Evolutionary conservation across 1,284 basidiomycete genomes (phyloP).

Genomic region (Gymnopus androsaceus): DNA sequence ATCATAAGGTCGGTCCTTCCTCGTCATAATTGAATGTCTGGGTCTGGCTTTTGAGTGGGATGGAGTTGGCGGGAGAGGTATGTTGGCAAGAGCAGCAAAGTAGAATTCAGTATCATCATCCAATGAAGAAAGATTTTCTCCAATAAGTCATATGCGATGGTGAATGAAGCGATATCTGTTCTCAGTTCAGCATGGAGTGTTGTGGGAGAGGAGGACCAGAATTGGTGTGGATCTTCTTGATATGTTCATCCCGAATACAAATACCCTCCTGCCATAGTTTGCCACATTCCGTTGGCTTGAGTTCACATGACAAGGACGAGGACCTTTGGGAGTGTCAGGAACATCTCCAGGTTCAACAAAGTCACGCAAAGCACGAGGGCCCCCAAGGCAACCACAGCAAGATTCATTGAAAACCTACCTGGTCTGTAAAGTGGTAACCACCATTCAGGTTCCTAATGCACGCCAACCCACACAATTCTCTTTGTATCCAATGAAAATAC

Average conservation of each 20-base stretch:
- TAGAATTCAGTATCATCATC: background rate
- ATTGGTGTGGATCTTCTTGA: background rate
- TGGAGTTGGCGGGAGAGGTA: background rate
- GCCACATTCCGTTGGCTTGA: background rate
- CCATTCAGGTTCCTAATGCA: no score
- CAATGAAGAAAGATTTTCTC: background rate
- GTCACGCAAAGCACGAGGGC: no score
- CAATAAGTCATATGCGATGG: background rate
- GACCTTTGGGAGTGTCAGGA: no score
- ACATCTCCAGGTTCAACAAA: no score
- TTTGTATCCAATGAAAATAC: no score
- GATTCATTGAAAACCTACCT: no score
- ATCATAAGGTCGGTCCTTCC: no score
- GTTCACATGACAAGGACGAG: background rate
- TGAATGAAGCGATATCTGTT: background rate
- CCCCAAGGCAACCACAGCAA: no score
- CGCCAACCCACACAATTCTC: no score
- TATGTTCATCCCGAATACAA: background rate
- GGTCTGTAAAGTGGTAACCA: no score
- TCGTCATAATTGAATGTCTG: background rate
- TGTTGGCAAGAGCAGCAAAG: background rate
- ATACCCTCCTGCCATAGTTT: background rate
- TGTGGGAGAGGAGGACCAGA: background rate
- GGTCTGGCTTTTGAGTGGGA: no score
- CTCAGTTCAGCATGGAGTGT: background rate